phyloP scores from a whole-genome alignment of 2,329 filamentous ascomycete genomes.

The Ophiocordyceps robertsii region DNA sequence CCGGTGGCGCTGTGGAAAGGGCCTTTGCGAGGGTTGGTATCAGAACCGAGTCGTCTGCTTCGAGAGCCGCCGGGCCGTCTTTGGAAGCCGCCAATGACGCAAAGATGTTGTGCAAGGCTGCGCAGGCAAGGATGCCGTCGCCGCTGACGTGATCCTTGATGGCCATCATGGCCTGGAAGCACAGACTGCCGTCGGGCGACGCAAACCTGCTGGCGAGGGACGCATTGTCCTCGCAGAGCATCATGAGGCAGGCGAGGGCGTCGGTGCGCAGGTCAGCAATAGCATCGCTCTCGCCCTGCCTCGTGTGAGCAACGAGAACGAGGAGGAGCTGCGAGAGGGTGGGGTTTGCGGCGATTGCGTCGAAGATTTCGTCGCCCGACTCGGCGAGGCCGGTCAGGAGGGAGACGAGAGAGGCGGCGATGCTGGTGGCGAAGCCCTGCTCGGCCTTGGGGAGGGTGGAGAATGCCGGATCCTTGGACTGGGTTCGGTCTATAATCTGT shows the following conservation, averaged over 20 bases:
- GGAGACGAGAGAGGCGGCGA: conserved; percentile 37
- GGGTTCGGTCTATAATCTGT: conserved; percentile 30
- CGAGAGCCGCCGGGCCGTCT: conserved; percentile 10
- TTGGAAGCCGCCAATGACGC: conserved; percentile 19
- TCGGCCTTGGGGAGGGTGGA: conserved; percentile 37
- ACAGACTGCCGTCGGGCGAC: conserved; percentile 29
- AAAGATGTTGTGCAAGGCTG: conserved; percentile 50
- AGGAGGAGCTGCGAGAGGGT: conserved; percentile 41
- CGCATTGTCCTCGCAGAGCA: conserved; percentile 46
- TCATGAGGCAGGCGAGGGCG: conserved; percentile 40
- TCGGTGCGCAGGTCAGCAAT: conserved; percentile 28
- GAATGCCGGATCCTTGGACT: conserved; percentile 26
- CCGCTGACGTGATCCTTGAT: conserved; percentile 33
- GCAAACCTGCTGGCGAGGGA: conserved; percentile 38
- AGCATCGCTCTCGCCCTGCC: conserved; percentile 28
- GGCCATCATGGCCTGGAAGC: conserved; percentile 34
- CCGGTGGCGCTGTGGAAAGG: conserved; percentile 13
- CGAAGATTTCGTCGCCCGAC: conserved; percentile 46
- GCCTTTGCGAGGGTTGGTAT: conserved; percentile 22
- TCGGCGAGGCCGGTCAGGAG: conserved; percentile 42
- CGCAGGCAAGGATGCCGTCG: conserved; percentile 42
- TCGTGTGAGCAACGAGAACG: conserved; percentile 32
- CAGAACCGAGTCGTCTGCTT: conserved; percentile 19
- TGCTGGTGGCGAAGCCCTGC: conserved; percentile 37
- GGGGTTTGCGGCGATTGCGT: conserved; percentile 35